phyloP scores from a whole-genome alignment of 495 filamentous ascomycete species.

The Aspergillus indologenus region DNA sequence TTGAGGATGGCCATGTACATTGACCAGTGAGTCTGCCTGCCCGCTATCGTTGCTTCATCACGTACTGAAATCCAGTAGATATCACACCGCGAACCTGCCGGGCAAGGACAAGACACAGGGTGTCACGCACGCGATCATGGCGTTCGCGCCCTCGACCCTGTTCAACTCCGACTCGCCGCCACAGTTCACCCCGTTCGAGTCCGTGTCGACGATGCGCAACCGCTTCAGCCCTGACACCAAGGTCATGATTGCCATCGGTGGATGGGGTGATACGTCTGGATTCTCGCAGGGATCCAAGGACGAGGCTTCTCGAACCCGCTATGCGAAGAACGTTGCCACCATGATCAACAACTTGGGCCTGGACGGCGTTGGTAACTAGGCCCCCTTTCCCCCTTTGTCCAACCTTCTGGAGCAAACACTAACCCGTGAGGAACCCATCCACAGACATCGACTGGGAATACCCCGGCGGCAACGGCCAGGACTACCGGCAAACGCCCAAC shows the following conservation, averaged over 20 bases:
- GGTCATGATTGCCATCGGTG: slow-evolving; percentile 68
- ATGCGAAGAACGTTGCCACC: slow-evolving; percentile 60
- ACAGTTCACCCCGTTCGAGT: slow-evolving; percentile 57
- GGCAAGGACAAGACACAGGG: slow-evolving; percentile 24
- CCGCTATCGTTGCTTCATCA: not conserved
- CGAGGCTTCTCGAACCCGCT: slow-evolving; percentile 49
- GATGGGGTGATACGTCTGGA: slow-evolving; percentile 67
- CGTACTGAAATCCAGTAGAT: slow-evolving; percentile 23
- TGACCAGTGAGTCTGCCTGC: slow-evolving; percentile 30
- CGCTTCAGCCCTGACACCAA: slow-evolving; percentile 59
- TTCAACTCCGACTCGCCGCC: slow-evolving; percentile 55
- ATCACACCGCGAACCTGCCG: slow-evolving; percentile 30
- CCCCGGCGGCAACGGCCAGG: slow-evolving; percentile 73
- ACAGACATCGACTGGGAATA: slow-evolving; percentile 82
- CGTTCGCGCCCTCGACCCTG: slow-evolving; percentile 58
- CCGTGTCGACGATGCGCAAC: slow-evolving; percentile 52
- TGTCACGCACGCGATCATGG: slow-evolving; percentile 60
- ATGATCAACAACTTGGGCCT: slow-evolving; percentile 62
- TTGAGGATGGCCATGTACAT: slow-evolving; percentile 41
- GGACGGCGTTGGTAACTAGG: slow-evolving; percentile 50
- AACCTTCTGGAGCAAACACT: not conserved
- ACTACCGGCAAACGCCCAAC: slow-evolving; percentile 71
- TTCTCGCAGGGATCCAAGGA: slow-evolving; percentile 58
- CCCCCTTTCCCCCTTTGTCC: not conserved
- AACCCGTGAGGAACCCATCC: slow-evolving; percentile 12